Base-by-base conservation (phyloP, 352 stramenopile species). In the Phytophthora lateralis region DNA sequence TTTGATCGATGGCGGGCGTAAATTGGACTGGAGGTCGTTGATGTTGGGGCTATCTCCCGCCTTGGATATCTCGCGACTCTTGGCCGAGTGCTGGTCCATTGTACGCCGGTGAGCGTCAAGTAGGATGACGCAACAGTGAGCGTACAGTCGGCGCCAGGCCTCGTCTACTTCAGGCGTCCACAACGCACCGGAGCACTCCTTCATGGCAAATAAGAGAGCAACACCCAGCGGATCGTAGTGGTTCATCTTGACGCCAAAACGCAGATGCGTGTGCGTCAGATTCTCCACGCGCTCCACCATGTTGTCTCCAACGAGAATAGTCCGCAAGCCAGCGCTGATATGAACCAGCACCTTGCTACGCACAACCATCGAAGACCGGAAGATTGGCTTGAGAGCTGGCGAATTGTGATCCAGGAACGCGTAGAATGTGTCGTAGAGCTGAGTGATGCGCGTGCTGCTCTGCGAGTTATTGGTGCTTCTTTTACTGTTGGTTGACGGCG, bases 171-270 rank as follows among this genome's bases (percentile, higher is more conserved):
- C 66, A 15, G 65, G 47, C 32, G 74, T 69, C 76, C 76, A 86
- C 3, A 65, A 29, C 8, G 62, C 49, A n/a, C 69, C 71, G 1
- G 76, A 78, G 8, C 61, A 74, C 37, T 75, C 61, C 26, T 79
- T 73, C 78, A 97, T 96, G 6, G 87, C 80, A 15, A 69, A 67
- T 30, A 98, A 69, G 14, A 98, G 82, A 18, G 85, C 89, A 43
- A 92, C 85, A 2, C 96, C 92, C 12, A 98, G 69, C 12, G 84
- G 74, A 37, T 97, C 95, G 79, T 96, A 97, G 39, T 88, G 79
- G 30, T 96, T 82, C 26, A 89, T 62, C 15, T 97, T 67, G 17
- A 98, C 89, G 30, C 96, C 90, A 43, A 83, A 80, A 48, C 78
- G 90, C 21, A 97, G 76, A 34, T 91, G 91, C 1, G 80, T 88